phyloP scores from a whole-genome alignment of 805 yeast genomes.

The Kuraishia piskuri region DNA sequence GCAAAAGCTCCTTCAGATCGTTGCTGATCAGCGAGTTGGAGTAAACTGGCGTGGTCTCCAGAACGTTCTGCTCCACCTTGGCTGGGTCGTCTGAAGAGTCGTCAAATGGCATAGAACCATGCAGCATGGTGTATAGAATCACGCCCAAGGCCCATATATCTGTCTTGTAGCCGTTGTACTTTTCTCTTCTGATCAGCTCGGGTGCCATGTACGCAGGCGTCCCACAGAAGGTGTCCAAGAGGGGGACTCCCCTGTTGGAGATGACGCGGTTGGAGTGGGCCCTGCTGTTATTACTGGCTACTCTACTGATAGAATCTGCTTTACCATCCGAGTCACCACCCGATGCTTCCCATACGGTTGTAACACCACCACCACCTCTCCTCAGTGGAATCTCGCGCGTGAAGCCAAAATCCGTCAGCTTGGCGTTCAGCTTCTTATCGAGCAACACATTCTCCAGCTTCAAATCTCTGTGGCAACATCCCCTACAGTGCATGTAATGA shows the following conservation, averaged over 20 bases:
- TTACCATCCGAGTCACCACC: slow-evolving; percentile 19
- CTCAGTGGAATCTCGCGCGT: slow-evolving; percentile 56
- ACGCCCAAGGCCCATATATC: slow-evolving; percentile 94
- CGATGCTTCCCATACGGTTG: slow-evolving; percentile 1
- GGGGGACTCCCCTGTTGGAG: slow-evolving; percentile 6
- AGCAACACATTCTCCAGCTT: slow-evolving; percentile 70
- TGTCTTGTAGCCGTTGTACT: slow-evolving; percentile 70
- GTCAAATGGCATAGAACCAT: slow-evolving; percentile 89
- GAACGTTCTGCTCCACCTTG: slow-evolving; percentile 40
- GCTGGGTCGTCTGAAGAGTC: slow-evolving; percentile 61
- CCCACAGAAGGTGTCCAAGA: slow-evolving; percentile 83
- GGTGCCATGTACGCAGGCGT: slow-evolving; percentile 97
- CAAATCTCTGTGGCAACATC: slow-evolving; percentile 79
- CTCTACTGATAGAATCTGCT: not conserved
- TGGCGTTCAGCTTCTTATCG: slow-evolving; percentile 51
- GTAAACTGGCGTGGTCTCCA: slow-evolving; percentile 57
- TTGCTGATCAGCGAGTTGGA: slow-evolving; percentile 32
- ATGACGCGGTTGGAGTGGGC: slow-evolving; percentile 5
- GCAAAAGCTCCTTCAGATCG: slow-evolving; percentile 43
- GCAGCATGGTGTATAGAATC: slow-evolving; percentile 72
- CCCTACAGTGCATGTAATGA: slow-evolving; percentile 65
- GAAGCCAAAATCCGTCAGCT: slow-evolving; percentile 90
- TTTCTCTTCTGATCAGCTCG: slow-evolving; percentile 60
- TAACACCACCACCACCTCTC: not conserved
- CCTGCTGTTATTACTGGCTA: slow-evolving; percentile 7